These are phyloP conservation scores for Monosporozyma unispora DNA, from an alignment of 805 yeast genomes.

Conservation along the genomic window DNA sequence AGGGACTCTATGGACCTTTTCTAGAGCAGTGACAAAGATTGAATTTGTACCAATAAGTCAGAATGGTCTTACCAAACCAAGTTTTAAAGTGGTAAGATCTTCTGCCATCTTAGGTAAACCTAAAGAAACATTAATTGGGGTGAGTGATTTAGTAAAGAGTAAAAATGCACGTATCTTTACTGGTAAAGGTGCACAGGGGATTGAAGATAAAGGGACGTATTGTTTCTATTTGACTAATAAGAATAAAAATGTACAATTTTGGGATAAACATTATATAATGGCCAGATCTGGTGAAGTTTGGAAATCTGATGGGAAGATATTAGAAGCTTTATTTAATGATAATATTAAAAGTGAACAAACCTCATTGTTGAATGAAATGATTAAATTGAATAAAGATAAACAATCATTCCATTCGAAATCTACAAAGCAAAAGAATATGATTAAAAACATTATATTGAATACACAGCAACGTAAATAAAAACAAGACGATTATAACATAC, in stretches of 20 bases:
- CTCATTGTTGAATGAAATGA: constrained; percentile 11
- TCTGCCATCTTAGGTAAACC: background rate
- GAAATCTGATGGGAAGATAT: constrained; percentile 23
- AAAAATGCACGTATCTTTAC: constrained; percentile 22
- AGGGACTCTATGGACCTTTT: constrained; percentile 17
- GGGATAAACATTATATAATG: constrained; percentile 20
- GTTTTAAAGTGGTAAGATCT: background rate
- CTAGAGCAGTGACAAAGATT: constrained; percentile 23
- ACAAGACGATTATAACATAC: constrained; percentile 12
- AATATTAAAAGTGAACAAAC: constrained; percentile 1
- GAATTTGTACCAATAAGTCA: constrained; percentile 17
- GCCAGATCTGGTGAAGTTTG: constrained; percentile 26
- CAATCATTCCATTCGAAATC: constrained; percentile 13
- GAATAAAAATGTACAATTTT: constrained; percentile 7
- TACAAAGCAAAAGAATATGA: background rate
- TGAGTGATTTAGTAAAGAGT: background rate
- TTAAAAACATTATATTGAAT: constrained; percentile 5
- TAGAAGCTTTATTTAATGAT: constrained; percentile 21
- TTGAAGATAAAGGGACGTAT: constrained; percentile 25
- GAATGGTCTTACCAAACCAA: background rate
- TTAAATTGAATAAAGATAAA: constrained; percentile 12
- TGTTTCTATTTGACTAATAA: constrained; percentile 19
- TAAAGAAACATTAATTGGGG: background rate
- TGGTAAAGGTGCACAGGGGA: constrained; percentile 25
- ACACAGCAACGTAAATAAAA: background rate